Conservation (phyloP, 2,329 filamentous ascomycete genomes). For the Penicillium concentricum region DNA sequence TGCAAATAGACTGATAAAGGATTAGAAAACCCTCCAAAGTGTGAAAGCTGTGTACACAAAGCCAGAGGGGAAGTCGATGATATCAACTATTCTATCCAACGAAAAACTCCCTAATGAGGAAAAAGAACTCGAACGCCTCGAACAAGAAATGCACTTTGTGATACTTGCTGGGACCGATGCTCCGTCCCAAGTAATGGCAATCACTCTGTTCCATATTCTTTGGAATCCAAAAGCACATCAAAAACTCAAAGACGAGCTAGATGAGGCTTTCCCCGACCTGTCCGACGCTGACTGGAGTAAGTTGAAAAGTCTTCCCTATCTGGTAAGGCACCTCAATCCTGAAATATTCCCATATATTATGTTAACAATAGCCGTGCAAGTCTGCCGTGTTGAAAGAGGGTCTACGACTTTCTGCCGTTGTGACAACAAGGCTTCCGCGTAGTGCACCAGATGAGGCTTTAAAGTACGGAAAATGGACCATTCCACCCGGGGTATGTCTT, state of each 20-base stretch:
- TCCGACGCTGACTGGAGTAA: neutral
- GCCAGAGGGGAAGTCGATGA: neutral
- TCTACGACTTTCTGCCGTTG: neutral
- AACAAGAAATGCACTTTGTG: neutral
- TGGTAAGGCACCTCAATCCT: neutral
- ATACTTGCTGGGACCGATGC: neutral
- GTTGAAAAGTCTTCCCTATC: neutral
- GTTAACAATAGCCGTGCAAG: neutral
- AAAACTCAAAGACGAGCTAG: neutral
- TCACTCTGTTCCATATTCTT: neutral
- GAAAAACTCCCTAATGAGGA: neutral
- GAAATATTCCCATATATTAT: neutral
- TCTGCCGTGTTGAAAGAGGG: neutral
- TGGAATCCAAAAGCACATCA: neutral
- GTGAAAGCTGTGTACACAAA: neutral
- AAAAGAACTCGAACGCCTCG: neutral
- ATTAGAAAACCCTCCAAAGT: neutral
- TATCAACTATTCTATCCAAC: neutral
- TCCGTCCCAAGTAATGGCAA: neutral
- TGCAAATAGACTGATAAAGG: neutral
- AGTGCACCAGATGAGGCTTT: neutral
- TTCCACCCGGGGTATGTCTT: neutral
- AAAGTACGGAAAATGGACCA: neutral
- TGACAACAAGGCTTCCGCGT: neutral
- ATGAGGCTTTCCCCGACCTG: neutral